Evolutionary conservation across 768 basidiomycete species (phyloP).

Genomic region (Leccinum ochraceum): DNA sequence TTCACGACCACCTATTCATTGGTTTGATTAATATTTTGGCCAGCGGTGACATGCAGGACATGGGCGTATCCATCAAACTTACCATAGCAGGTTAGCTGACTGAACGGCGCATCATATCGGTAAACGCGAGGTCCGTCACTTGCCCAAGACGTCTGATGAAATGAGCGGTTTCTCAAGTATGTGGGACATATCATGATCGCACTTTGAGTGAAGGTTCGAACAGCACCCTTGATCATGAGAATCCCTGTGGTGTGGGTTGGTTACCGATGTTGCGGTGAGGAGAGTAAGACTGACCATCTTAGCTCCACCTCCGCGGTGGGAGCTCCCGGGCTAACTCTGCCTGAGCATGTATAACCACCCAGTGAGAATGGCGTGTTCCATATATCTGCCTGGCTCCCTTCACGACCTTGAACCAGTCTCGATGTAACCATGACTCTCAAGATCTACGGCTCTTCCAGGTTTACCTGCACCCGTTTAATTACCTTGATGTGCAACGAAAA

Average conservation of each 20-base stretch:
- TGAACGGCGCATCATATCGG: not conserved
- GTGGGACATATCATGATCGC: not conserved
- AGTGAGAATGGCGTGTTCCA: too few relatives aligned
- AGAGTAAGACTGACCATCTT: not conserved
- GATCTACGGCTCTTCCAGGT: too few relatives aligned
- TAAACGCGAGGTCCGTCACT: not conserved
- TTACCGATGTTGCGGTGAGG: not conserved
- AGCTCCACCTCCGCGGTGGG: not conserved
- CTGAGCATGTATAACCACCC: not conserved
- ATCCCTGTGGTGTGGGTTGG: not conserved
- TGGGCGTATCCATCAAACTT: not conserved
- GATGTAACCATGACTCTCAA: too few relatives aligned
- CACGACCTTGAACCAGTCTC: too few relatives aligned
- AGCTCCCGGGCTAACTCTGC: not conserved
- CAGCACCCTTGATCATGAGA: not conserved
- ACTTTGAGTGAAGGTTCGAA: not conserved
- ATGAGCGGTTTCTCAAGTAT: not conserved
- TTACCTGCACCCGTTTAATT: not conserved
- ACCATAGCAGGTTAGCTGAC: not conserved
- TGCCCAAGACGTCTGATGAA: not conserved
- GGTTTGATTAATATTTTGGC: not conserved
- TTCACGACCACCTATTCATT: not conserved
- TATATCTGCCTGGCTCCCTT: too few relatives aligned
- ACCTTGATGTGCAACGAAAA: not conserved
- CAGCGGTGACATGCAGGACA: not conserved